Percentiles rank a stretch among this genome's conserved stretches.
Conservation (phyloP, 768 basidiomycete species). For the Solioccasus polychromus region DNA sequence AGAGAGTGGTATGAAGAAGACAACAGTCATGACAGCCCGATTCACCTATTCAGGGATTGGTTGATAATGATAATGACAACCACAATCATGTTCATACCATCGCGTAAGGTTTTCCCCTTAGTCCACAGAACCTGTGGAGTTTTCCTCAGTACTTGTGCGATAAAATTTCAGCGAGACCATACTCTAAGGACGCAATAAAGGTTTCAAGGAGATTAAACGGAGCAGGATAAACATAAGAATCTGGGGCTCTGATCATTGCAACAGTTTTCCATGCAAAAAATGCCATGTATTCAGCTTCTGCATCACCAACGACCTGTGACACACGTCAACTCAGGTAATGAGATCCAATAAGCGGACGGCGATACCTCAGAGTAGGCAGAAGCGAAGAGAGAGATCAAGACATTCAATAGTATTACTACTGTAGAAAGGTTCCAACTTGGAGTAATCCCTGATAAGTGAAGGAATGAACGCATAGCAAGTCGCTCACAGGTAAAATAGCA, state of each 20-base stretch:
- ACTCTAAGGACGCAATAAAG: conserved; percentile 87
- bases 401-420: conserved; percentile 83
- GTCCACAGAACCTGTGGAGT: conserved; percentile 39
- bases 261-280: conserved; percentile 90
- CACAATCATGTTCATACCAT: conserved; percentile 36
- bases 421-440: conserved; percentile 79
- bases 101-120: conserved; percentile 56
- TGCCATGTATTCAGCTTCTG: conserved; percentile 85
- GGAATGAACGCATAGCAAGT: background rate
- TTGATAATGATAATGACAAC: conserved; percentile 1
- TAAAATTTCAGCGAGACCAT: conserved; percentile 27
- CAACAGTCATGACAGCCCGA: conserved; percentile 65
- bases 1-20: conserved; percentile 82
- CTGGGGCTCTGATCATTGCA: conserved; percentile 82
- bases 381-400: conserved; percentile 93
- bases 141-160: conserved; percentile 3
- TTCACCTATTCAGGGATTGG: conserved; percentile 52
- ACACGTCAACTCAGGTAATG: conserved; percentile 2
- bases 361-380: conserved; percentile 86
- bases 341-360: background rate
- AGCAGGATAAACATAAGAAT: conserved; percentile 79
- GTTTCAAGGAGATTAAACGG: conserved; percentile 90
- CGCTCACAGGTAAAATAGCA: conserved; percentile 76
- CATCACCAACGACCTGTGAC: conserved; percentile 72
- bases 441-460: background rate